These are phyloP conservation scores for Aspergillus novofumigatus DNA, from an alignment of 2,329 filamentous ascomycete genomes.

Conservation along the genomic window DNA sequence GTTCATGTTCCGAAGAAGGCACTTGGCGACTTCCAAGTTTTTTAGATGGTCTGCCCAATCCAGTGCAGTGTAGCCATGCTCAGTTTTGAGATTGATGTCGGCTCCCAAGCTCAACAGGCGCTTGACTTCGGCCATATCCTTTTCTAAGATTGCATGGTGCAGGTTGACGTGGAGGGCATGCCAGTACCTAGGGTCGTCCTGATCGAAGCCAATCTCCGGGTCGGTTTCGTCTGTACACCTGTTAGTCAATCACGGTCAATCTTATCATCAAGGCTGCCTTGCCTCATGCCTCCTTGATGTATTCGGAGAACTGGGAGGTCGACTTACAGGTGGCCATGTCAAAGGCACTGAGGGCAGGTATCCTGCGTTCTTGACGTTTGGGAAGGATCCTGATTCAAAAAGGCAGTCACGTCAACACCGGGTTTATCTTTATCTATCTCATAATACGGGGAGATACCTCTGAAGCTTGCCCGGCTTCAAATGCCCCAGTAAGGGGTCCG, in stretches of 20 bases:
- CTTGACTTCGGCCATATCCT: constrained; percentile 4
- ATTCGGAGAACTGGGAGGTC: background rate
- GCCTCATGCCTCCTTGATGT: background rate
- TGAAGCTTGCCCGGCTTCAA: background rate
- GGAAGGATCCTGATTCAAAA: background rate
- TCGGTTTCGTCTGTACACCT: background rate
- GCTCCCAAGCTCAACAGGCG: constrained; percentile 8
- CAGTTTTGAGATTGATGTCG: constrained; percentile 3
- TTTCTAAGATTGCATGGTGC: constrained; percentile 6
- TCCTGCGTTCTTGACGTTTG: background rate
- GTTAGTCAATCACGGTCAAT: background rate
- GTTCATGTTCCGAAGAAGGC: constrained; percentile 7
- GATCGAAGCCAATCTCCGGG: background rate
- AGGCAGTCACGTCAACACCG: background rate
- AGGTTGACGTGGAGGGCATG: background rate
- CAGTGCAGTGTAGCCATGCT: constrained; percentile 6
- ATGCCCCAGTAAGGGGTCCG: background rate
- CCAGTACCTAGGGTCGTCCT: background rate
- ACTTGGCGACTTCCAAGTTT: constrained; percentile 3
- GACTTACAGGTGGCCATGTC: background rate
- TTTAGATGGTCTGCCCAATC: constrained; percentile 10
- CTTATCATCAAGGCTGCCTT: background rate
- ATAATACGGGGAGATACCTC: background rate
- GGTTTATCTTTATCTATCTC: background rate
- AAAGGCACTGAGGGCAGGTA: background rate